Evolutionary conservation across 306 rosid species (phyloP), one percentile per base, ranked within the genome.

Genomic region (Heteromeles arbutifolia): DNA sequence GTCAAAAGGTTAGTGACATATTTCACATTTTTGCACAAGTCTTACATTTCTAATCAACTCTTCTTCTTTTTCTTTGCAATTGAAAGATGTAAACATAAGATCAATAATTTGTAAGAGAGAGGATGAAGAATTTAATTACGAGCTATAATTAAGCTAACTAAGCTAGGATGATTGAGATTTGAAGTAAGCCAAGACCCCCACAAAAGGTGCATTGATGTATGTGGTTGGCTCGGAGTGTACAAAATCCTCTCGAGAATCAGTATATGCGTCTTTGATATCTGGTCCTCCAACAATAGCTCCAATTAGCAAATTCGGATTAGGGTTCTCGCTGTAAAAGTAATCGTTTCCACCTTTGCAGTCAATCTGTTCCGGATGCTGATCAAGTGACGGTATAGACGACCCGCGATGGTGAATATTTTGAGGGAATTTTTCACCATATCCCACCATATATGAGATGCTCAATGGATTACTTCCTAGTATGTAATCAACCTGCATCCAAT

Each of bases 241-340:
- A 82, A 84, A 82, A 78, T 90, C 81, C 14, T n/a, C 5, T 53
- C 96, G 81, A 67, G 88, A 86, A 82, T 90, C 89, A 31, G 22
- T 8, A n/a, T 81, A 90, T 0, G 73, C 80, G 69, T 90, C 96
- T 0, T 65, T 69, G n/a, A 62, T 15, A 80, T 78, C 81, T 25
- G 92, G 96, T 4, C 92, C 96, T 12, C 90, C 89, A 1, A 88
- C 88, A 11, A 88, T 59, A 32, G 96, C 92, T 52, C 92, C 96
- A 2, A 45, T 3, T 24, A 86, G 87, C 79, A 75, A 26, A 82
- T 90, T 90, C 1, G 82, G 78, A 64, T 90, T 83, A 15, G 89
- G 82, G 29, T 72, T 78, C 2, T n/a, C 69, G 79, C 53, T 82
- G n/a, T 59, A n/a, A 56, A 54, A 84, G 69, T 83, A 85, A 34